These are phyloP conservation scores for Hyaloscypha hepaticicola DNA, from an alignment of 495 filamentous ascomycete species.

Conservation along the genomic window DNA sequence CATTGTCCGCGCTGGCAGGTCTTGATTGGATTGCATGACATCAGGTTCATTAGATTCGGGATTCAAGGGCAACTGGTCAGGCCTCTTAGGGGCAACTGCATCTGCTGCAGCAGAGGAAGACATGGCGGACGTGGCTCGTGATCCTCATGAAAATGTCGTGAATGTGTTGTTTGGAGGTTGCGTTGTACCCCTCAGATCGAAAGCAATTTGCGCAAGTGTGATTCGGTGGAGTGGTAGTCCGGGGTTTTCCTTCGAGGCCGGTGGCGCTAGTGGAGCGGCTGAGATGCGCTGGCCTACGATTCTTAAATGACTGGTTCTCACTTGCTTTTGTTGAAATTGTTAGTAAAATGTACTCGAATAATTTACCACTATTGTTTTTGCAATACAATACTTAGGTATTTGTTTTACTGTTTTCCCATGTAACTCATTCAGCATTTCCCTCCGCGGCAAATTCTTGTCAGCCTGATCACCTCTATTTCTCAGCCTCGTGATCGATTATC, in stretches of 20 bases:
- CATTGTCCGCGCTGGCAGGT: slow-evolving; percentile 27
- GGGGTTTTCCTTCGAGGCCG: neutral
- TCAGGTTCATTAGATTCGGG: slow-evolving; percentile 1
- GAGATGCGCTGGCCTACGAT: neutral
- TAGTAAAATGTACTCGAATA: neutral
- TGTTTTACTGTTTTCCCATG: no score
- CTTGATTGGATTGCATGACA: slow-evolving; percentile 27
- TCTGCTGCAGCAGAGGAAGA: slow-evolving; percentile 2
- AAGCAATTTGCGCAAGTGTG: neutral
- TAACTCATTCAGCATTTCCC: neutral
- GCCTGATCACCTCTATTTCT: neutral
- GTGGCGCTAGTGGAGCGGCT: neutral
- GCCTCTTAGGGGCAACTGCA: slow-evolving; percentile 5
- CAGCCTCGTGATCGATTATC: neutral
- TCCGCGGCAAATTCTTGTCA: neutral
- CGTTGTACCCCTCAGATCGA: neutral
- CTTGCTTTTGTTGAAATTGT: neutral
- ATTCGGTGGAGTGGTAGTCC: neutral
- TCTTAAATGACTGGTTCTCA: neutral
- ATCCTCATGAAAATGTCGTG: neutral
- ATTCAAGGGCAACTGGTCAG: slow-evolving; percentile 4
- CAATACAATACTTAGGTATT: no score
- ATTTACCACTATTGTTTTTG: no score
- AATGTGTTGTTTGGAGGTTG: neutral
- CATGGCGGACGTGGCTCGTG: neutral